Percentiles rank a stretch among this genome's conserved stretches.
Evolutionary conservation across 495 filamentous ascomycete species (phyloP).

Genomic region (Penicillium bovifimosum): DNA sequence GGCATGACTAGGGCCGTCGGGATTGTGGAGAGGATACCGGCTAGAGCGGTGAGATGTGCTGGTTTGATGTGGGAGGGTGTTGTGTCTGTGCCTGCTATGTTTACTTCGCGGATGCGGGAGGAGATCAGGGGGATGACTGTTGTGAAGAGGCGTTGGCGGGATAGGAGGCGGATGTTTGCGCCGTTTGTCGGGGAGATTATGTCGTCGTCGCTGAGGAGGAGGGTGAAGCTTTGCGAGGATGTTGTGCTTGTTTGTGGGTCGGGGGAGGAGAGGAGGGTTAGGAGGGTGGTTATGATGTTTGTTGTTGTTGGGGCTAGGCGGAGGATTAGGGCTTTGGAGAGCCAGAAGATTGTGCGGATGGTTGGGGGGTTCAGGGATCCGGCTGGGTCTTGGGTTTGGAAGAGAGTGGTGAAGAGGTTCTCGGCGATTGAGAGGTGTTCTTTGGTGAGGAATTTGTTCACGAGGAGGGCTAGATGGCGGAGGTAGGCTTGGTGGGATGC

Average conservation of each 20-base stretch:
- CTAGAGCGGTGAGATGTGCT: conserved; percentile 62
- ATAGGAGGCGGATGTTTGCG: conserved; percentile 57
- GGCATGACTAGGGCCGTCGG: conserved; percentile 55
- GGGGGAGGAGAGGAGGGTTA: conserved; percentile 50
- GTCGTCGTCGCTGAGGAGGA: conserved; percentile 58
- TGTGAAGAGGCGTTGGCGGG: conserved; percentile 61
- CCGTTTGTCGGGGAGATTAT: conserved; percentile 60
- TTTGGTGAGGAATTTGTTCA: conserved; percentile 61
- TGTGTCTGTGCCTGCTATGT: conserved; percentile 22
- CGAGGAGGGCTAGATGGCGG: conserved; percentile 56
- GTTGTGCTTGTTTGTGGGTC: conserved; percentile 37
- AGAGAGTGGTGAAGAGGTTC: conserved; percentile 29
- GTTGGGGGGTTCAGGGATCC: conserved; percentile 20
- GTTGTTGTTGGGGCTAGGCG: conserved; percentile 44
- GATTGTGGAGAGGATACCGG: conserved; percentile 57
- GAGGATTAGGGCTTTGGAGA: conserved; percentile 50
- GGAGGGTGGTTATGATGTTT: conserved; percentile 45
- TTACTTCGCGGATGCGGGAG: conserved; percentile 46
- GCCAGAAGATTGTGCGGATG: conserved; percentile 47
- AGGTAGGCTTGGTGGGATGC: conserved; percentile 48
- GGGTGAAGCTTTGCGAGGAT: conserved; percentile 53
- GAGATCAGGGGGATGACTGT: conserved; percentile 56
- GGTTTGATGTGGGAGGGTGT: conserved; percentile 42
- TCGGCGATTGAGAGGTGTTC: conserved; percentile 34
- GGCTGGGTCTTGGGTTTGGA: conserved; percentile 17